Evolutionary conservation across 1,284 basidiomycete genomes (phyloP).

Genomic region (Tylopilus sp.): DNA sequence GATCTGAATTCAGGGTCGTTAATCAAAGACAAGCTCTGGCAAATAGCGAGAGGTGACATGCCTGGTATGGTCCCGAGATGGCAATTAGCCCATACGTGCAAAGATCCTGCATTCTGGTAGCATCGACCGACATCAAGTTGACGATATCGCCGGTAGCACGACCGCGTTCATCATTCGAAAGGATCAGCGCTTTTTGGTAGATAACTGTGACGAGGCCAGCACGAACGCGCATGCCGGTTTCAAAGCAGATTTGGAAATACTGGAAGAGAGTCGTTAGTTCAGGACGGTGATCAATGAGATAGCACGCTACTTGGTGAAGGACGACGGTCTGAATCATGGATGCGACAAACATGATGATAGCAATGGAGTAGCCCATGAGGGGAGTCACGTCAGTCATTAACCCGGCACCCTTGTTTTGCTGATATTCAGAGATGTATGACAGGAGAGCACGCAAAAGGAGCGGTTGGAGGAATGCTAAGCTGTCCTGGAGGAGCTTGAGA

Average conservation of each 20-base stretch:
- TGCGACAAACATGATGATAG: conserved; percentile 73
- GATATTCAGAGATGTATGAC: conserved; percentile 76
- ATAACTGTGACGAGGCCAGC: conserved; percentile 82
- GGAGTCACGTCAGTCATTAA: conserved; percentile 33
- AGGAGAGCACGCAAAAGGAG: conserved; percentile 81
- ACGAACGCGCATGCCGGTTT: conserved; percentile 88
- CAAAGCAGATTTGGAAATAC: conserved; percentile 80
- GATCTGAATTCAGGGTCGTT: conserved; percentile 46
- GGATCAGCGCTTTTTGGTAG: conserved; percentile 80
- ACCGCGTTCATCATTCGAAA: conserved; percentile 78
- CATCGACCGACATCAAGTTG: conserved; percentile 87
- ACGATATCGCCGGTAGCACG: conserved; percentile 88
- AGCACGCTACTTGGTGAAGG: conserved; percentile 67
- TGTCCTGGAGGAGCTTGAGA: conserved; percentile 77
- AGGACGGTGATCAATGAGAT: background rate
- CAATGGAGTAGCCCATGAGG: conserved; percentile 70
- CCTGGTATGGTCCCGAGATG: conserved; percentile 68
- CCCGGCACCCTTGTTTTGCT: conserved; percentile 35
- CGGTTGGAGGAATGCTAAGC: conserved; percentile 81
- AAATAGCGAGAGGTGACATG: conserved; percentile 20
- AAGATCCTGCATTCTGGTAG: conserved; percentile 82
- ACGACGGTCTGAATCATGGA: conserved; percentile 77
- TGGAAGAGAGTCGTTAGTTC: conserved; percentile 22
- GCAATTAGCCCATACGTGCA: conserved; percentile 74
- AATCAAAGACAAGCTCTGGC: background rate